Evolutionary conservation across 306 rosid genomes (phyloP).

Genomic region (Gleditsia sinensis): DNA sequence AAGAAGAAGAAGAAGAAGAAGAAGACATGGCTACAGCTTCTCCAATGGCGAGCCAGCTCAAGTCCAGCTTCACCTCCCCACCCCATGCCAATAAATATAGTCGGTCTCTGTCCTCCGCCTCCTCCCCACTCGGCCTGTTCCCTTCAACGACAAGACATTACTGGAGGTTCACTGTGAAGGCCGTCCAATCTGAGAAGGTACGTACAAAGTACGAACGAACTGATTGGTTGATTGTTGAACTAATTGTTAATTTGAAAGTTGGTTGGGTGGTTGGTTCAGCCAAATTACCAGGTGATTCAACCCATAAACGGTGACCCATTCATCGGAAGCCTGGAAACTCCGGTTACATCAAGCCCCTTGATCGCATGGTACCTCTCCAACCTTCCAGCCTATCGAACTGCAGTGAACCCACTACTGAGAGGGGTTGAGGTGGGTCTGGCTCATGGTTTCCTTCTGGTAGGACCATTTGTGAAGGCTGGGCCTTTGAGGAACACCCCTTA

Average conservation of each 20-base stretch:
- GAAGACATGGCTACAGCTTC: slow-evolving; percentile 76
- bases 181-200: slow-evolving; percentile 86
- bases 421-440: slow-evolving; percentile 94
- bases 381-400: slow-evolving; percentile 93
- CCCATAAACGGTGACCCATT: slow-evolving; percentile 98
- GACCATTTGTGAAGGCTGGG: slow-evolving; percentile 94
- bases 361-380: slow-evolving; percentile 95
- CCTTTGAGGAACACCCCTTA: slow-evolving; percentile 75
- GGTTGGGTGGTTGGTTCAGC: no score
- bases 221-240: no score
- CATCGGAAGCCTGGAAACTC: slow-evolving; percentile 97
- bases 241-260: no score
- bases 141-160: no score
- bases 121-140: no score
- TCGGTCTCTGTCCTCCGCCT: no score
- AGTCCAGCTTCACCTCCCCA: slow-evolving; percentile 72
- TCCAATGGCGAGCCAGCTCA: slow-evolving; percentile 91
- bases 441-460: slow-evolving; percentile 81
- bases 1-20: neutral
- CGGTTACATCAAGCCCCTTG: slow-evolving; percentile 93
- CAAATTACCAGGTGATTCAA: slow-evolving; percentile 81
- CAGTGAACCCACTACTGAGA: slow-evolving; percentile 84
- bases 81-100: no score
- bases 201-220: no score
- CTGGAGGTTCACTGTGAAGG: slow-evolving; percentile 69